Conservation (phyloP, 306 rosid genomes). For the Cicer cuneatum region DNA sequence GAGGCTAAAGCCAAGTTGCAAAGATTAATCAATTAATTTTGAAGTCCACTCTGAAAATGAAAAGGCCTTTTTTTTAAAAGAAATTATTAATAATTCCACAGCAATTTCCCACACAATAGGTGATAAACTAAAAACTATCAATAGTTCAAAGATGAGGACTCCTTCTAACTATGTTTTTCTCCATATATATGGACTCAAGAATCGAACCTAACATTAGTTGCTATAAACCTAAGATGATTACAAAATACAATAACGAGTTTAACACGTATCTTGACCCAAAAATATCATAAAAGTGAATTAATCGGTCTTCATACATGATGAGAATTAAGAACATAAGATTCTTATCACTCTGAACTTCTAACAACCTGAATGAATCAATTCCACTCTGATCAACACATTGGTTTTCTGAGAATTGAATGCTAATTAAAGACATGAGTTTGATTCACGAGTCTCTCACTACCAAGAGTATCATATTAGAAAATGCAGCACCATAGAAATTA, state of each 20-base stretch:
- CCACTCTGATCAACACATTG: not conserved
- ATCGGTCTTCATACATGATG: not conserved
- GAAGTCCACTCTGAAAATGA: conserved; percentile 21
- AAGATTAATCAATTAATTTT: conserved; percentile 15
- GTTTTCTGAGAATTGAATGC: conserved; percentile 3
- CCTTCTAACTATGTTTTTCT: not conserved
- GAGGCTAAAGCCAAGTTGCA: not conserved
- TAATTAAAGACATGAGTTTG: conserved; percentile 7
- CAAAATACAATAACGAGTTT: not conserved
- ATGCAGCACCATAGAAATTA: not conserved
- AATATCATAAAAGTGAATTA: not conserved
- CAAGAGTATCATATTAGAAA: not conserved
- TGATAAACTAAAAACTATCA: not conserved
- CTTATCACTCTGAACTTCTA: not conserved
- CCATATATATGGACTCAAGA: not conserved
- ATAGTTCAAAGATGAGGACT: not conserved
- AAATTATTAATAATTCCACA: not conserved
- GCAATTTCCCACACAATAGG: not conserved
- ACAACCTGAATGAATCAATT: not conserved
- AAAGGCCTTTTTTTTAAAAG: not conserved
- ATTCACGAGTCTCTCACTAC: conserved; percentile 27
- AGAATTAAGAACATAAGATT: not conserved
- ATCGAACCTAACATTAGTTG: not conserved
- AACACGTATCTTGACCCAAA: not conserved
- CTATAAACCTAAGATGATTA: not conserved